Evolutionary conservation across 2,329 filamentous ascomycete species (phyloP).

Genomic region (Epichloe baconii): DNA sequence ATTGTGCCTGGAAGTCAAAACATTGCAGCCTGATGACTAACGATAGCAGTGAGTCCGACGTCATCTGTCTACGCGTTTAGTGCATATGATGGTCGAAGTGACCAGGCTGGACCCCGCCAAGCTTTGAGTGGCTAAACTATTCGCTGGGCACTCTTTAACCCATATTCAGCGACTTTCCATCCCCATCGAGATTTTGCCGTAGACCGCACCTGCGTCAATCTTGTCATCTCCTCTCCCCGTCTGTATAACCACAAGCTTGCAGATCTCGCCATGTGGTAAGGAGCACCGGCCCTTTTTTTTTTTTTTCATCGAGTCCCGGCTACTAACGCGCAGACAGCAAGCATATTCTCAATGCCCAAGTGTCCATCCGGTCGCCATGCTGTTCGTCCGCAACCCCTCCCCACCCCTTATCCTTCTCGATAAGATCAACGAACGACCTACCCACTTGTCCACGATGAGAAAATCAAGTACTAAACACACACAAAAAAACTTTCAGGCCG

Average conservation of each 20-base stretch:
- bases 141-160: too few species aligned
- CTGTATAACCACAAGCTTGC: neutral
- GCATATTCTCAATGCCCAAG: conserved; percentile 96
- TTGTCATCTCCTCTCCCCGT: neutral
- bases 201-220: neutral
- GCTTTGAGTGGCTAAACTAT: neutral
- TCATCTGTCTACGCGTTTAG: too few species aligned
- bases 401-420: neutral
- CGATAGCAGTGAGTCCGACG: neutral
- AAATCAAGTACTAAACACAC: neutral
- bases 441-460: neutral
- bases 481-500: conserved; percentile 41
- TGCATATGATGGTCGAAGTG: too few species aligned
- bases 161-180: neutral
- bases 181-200: neutral
- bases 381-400: conserved; percentile 43
- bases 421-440: neutral
- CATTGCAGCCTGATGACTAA: neutral
- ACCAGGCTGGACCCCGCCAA: neutral
- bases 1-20: neutral
- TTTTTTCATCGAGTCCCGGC: neutral
- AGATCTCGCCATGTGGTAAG: conserved; percentile 23
- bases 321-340: conserved; percentile 47
- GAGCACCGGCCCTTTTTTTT: neutral
- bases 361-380: conserved; percentile 88